Percentiles rank a stretch among this genome's conserved stretches.
Conservation (phyloP, 495 filamentous ascomycete genomes). For the Sphaerosporella brunnea region DNA sequence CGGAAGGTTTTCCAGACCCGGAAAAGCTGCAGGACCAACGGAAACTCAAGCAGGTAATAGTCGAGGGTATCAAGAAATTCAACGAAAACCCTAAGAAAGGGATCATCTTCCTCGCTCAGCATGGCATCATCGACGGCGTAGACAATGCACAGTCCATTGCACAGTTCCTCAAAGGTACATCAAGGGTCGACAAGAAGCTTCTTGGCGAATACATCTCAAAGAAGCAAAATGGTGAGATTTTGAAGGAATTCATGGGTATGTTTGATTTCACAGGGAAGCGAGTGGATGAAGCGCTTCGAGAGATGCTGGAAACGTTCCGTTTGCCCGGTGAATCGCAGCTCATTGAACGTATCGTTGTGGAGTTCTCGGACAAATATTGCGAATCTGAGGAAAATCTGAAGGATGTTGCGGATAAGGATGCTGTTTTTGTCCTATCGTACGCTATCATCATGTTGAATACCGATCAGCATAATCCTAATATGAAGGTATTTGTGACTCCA, state of each 20-base stretch:
- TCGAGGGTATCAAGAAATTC: constrained; percentile 77
- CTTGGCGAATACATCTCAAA: constrained; percentile 89
- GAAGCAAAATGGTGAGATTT: constrained; percentile 58
- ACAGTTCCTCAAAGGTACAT: constrained; percentile 66
- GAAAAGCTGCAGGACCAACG: constrained; percentile 48
- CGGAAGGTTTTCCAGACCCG: constrained; percentile 50
- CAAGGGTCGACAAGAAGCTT: constrained; percentile 70
- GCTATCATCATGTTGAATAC: constrained; percentile 93
- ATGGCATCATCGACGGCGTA: constrained; percentile 64
- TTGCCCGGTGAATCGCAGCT: constrained; percentile 80
- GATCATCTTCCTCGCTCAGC: constrained; percentile 63
- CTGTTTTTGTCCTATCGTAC: constrained; percentile 81
- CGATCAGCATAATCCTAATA: constrained; percentile 83
- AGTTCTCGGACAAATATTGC: constrained; percentile 75
- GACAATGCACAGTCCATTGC: constrained; percentile 58
- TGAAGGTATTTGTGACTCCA: constrained; percentile 35
- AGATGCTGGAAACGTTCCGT: constrained; percentile 80
- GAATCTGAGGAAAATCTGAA: constrained; percentile 44
- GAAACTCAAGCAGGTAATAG: constrained; percentile 65
- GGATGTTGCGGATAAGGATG: constrained; percentile 70
- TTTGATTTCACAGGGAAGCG: constrained; percentile 76
- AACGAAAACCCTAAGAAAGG: constrained; percentile 87
- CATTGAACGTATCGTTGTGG: constrained; percentile 81
- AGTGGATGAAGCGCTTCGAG: constrained; percentile 75
- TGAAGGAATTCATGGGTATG: constrained; percentile 64